phyloP scores from a whole-genome alignment of 1,139 yeast species.

The Zygoascus hellenicus region DNA sequence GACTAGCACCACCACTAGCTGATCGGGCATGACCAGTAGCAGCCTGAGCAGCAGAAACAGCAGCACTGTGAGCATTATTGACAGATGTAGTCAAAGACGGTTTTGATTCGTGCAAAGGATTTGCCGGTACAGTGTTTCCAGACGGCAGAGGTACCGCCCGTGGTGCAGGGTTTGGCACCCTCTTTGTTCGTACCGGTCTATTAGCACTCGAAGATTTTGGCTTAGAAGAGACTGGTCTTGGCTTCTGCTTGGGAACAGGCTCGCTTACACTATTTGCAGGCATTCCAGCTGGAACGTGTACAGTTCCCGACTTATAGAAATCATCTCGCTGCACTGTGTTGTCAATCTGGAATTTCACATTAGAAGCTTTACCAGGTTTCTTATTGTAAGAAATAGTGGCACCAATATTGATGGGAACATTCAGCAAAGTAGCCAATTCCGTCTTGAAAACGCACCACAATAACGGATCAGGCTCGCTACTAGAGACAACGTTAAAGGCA shows the following conservation, averaged over 20 bases:
- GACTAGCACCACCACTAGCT: constrained; percentile 19
- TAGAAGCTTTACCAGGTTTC: constrained; percentile 74
- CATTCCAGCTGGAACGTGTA: constrained; percentile 72
- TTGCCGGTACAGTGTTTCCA: constrained; percentile 11
- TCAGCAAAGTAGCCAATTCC: constrained; percentile 73
- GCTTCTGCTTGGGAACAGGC: constrained; percentile 52
- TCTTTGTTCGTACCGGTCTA: constrained; percentile 15
- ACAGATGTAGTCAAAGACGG: constrained; percentile 16
- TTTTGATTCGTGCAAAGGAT: constrained; percentile 14
- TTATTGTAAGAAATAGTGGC: constrained; percentile 77
- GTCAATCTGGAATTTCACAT: constrained; percentile 62
- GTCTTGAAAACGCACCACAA: constrained; percentile 82
- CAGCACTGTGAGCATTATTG: constrained; percentile 9
- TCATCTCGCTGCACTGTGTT: constrained; percentile 57
- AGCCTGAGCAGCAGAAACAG: constrained; percentile 21
- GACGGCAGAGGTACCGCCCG: constrained; percentile 16
- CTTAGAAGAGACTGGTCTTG: constrained; percentile 19
- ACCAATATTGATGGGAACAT: constrained; percentile 59
- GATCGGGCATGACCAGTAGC: constrained; percentile 11
- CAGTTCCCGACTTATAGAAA: constrained; percentile 80
- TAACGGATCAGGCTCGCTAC: constrained; percentile 68
- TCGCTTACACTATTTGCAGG: constrained; percentile 68
- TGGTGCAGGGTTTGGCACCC: constrained; percentile 10
- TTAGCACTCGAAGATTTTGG: constrained; percentile 8
- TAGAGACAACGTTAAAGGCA: constrained; percentile 52